phyloP scores from a whole-genome alignment of 148 eudicot species.

The Nepenthes gracilis region DNA sequence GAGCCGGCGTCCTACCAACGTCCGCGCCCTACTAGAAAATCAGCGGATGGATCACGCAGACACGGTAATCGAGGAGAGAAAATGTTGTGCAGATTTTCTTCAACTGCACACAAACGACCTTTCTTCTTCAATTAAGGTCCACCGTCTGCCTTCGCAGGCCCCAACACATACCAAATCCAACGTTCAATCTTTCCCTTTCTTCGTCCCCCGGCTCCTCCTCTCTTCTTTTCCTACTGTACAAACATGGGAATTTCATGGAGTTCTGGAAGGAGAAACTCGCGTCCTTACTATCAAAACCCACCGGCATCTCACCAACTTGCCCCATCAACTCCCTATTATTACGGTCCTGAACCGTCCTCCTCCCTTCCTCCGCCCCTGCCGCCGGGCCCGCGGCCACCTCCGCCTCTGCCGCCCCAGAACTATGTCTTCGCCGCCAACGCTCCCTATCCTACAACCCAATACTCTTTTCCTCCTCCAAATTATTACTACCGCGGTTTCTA shows the following conservation, averaged over 20 bases:
- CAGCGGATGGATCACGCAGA: too few species aligned
- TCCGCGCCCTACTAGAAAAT: too few species aligned
- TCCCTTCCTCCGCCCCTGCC: slow-evolving; percentile 9
- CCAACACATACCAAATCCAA: too few species aligned
- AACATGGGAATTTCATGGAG: slow-evolving; percentile 45
- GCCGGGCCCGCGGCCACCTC: slow-evolving; percentile 7
- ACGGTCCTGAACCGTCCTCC: slow-evolving; percentile 1
- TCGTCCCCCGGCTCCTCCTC: neutral
- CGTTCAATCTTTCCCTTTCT: neutral
- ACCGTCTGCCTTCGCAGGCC: neutral
- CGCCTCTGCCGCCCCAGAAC: neutral
- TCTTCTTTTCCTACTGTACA: neutral
- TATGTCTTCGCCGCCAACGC: neutral
- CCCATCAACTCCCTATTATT: slow-evolving; percentile 9
- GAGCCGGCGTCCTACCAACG: too few species aligned
- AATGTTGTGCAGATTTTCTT: too few species aligned
- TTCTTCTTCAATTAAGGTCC: neutral
- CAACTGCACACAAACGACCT: too few species aligned
- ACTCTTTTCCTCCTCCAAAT: slow-evolving; percentile 11
- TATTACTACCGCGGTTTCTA: slow-evolving; percentile 13
- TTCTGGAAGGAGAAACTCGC: slow-evolving; percentile 23
- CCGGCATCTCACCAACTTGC: slow-evolving; percentile 15
- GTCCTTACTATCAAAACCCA: slow-evolving; percentile 15
- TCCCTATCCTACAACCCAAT: slow-evolving; percentile 7
- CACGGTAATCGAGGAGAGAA: too few species aligned